These are phyloP conservation scores for Pinus tabuliformis DNA, from an alignment of 75 land plant species.

Conservation along the genomic window DNA sequence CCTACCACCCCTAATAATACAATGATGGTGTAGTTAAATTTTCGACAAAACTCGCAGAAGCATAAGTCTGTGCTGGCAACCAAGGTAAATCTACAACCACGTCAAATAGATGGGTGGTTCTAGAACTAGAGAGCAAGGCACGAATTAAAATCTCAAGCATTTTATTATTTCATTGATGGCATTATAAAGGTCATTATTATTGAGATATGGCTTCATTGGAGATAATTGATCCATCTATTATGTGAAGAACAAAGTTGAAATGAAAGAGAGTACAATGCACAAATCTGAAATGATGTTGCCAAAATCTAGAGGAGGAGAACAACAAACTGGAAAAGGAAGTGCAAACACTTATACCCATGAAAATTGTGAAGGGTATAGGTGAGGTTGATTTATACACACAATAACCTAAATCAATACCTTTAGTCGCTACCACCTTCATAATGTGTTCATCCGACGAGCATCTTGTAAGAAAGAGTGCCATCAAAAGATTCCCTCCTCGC, in stretches of 20 bases:
- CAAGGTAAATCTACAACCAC: conserved; percentile 25
- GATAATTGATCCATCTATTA: background rate
- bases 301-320: conserved; percentile 66
- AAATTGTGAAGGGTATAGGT: conserved; percentile 16
- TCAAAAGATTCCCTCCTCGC: background rate
- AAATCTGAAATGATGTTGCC: conserved; percentile 58
- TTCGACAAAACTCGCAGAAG: conserved; percentile 15
- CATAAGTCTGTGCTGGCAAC: conserved; percentile 43
- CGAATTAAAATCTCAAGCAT: background rate
- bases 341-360: conserved; percentile 53
- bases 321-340: conserved; percentile 52
- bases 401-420: conserved; percentile 30
- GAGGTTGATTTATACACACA: conserved; percentile 10
- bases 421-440: conserved; percentile 69
- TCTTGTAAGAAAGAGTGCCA: conserved; percentile 16
- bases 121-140: conserved; percentile 26
- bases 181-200: too few relatives aligned
- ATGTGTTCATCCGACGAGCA: conserved; percentile 91
- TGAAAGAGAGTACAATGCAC: conserved; percentile 73
- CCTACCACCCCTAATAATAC: too few relatives aligned
- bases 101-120: conserved; percentile 33
- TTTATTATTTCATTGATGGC: too few relatives aligned
- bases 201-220: too few relatives aligned
- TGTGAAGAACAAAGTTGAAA: conserved; percentile 54
- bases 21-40: too few relatives aligned